These are phyloP conservation scores for Aegilops tauschii DNA, from an alignment of 176 grass and related monocot species.

Conservation along the genomic window DNA sequence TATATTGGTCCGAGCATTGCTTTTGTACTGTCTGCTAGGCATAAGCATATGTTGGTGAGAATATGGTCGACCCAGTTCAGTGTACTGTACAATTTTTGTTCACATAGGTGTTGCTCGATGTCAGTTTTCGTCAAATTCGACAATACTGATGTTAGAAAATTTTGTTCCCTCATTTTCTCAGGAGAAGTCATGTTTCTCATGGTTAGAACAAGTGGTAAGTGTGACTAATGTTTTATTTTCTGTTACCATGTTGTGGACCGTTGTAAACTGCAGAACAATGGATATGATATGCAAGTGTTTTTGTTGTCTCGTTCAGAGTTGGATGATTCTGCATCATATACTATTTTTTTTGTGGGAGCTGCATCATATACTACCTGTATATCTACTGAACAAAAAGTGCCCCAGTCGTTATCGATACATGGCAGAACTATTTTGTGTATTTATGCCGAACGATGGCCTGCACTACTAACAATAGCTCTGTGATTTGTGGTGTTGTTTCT, in stretches of 20 bases:
- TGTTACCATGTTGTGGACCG: background rate
- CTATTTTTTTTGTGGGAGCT: too few species aligned
- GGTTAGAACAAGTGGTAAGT: background rate
- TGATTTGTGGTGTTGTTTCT: background rate
- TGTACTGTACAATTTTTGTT: constrained; percentile 21
- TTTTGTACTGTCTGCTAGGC: background rate
- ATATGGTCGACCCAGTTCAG: background rate
- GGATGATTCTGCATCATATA: background rate
- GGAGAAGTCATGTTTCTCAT: background rate
- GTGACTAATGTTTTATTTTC: background rate
- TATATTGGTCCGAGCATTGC: background rate
- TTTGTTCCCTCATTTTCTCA: background rate
- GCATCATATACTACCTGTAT: too few species aligned
- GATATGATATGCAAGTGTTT: background rate
- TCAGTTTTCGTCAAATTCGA: background rate
- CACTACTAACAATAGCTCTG: background rate
- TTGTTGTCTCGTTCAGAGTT: background rate
- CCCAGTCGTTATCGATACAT: background rate
- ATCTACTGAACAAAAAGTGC: background rate
- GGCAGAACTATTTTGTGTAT: too few species aligned
- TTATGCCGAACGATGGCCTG: background rate
- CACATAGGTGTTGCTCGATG: background rate
- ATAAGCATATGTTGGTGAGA: background rate
- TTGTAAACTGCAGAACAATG: background rate
- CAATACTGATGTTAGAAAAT: background rate